Conservation (phyloP, 2,329 filamentous ascomycete species). For the Cladosporium cucumerinum region DNA sequence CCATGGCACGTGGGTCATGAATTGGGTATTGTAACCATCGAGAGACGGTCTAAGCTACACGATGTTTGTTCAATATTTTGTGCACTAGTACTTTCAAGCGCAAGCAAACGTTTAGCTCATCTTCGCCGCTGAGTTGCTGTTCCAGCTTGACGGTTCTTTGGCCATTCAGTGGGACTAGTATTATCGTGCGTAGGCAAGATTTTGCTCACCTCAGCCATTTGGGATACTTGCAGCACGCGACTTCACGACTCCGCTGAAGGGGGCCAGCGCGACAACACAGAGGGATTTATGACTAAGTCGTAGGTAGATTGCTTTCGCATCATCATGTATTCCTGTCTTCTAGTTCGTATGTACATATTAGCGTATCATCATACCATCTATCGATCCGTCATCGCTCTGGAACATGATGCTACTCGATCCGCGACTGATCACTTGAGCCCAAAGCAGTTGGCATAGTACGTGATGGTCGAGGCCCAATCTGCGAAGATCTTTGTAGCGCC, state of each 20-base stretch:
- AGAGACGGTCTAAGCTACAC: too few species aligned
- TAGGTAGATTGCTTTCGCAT: not conserved
- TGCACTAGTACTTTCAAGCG: not conserved
- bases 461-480: slow-evolving; percentile 67
- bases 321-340: not conserved
- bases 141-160: not conserved
- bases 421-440: slow-evolving; percentile 30
- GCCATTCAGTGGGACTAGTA: not conserved
- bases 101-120: not conserved
- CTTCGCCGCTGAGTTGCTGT: not conserved
- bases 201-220: not conserved
- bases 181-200: not conserved
- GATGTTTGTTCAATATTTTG: not conserved
- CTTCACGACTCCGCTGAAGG: too few species aligned
- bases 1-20: too few species aligned
- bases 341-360: not conserved
- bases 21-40: too few species aligned
- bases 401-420: not conserved
- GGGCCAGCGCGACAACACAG: too few species aligned
- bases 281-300: too few species aligned
- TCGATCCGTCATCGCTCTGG: not conserved
- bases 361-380: not conserved
- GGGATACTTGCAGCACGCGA: not conserved
- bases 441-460: slow-evolving; percentile 71
- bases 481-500: slow-evolving; percentile 62